phyloP scores from a whole-genome alignment of 345 rosid species.

The Citrus sinensis region DVS_A1.0 CM039161.1:1109501-1110000 shows the following conservation, averaged over 20 bases:
- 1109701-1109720: slow-evolving; percentile 84
- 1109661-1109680: slow-evolving; percentile 91
- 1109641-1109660: slow-evolving; percentile 72
- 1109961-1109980: slow-evolving; percentile 55
- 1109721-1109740: slow-evolving; percentile 77
- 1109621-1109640: slow-evolving; percentile 88
- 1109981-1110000: slow-evolving; percentile 58
- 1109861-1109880: slow-evolving; percentile 53
- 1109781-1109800: slow-evolving; percentile 77
- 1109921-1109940: slow-evolving; percentile 86
- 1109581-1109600: slow-evolving; percentile 61
- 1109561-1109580: slow-evolving; percentile 85
- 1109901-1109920: slow-evolving; percentile 69
- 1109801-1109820: slow-evolving; percentile 95
- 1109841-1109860: slow-evolving; percentile 71
- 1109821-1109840: slow-evolving; percentile 87
- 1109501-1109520: slow-evolving; percentile 50
- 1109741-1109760: slow-evolving; percentile 89
- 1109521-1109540: slow-evolving; percentile 36
- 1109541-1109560: slow-evolving; percentile 41
- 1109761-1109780: slow-evolving; percentile 89
- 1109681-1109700: slow-evolving; percentile 90
- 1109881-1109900: slow-evolving; percentile 82
- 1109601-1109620: slow-evolving; percentile 46
- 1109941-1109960: slow-evolving; percentile 82